phyloP scores from a whole-genome alignment of 805 yeast species.

The Suhomyces prunicola region DNA sequence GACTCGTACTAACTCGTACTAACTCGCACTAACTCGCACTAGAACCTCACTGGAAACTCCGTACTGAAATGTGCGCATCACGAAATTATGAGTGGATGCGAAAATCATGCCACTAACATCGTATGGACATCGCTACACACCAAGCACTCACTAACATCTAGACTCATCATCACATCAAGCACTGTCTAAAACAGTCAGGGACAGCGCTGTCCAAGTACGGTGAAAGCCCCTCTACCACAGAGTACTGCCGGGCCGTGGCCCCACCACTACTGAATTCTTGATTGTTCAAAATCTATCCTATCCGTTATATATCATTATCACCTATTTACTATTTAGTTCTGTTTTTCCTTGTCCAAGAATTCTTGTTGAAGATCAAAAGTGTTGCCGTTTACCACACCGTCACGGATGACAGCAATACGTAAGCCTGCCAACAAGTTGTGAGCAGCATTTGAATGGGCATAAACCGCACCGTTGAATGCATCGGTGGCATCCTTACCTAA shows the following conservation, averaged over 20 bases:
- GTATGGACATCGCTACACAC: too few relatives aligned
- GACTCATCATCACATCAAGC: too few relatives aligned
- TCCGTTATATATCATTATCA: neutral
- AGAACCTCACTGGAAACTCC: neutral
- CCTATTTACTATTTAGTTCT: neutral
- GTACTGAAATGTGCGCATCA: neutral
- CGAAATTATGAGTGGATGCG: neutral
- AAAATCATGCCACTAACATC: neutral
- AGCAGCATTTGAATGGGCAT: slow-evolving; percentile 83
- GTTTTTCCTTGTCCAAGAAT: slow-evolving; percentile 36
- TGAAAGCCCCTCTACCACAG: too few relatives aligned
- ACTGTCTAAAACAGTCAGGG: too few relatives aligned
- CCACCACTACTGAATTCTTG: too few relatives aligned
- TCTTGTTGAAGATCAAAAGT: slow-evolving; percentile 53
- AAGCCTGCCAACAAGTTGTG: slow-evolving; percentile 76
- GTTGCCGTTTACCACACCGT: slow-evolving; percentile 54
- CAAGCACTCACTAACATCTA: too few relatives aligned
- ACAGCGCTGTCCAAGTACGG: too few relatives aligned
- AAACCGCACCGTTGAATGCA: slow-evolving; percentile 85
- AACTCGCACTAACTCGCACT: too few relatives aligned
- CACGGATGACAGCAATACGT: slow-evolving; percentile 79
- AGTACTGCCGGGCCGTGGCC: too few relatives aligned
- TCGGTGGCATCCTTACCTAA: slow-evolving; percentile 78
- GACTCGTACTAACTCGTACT: too few relatives aligned
- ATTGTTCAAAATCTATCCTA: too few relatives aligned